Base-by-base conservation (phyloP, 768 basidiomycete genomes). In the Baorangia bicolor region DNA sequence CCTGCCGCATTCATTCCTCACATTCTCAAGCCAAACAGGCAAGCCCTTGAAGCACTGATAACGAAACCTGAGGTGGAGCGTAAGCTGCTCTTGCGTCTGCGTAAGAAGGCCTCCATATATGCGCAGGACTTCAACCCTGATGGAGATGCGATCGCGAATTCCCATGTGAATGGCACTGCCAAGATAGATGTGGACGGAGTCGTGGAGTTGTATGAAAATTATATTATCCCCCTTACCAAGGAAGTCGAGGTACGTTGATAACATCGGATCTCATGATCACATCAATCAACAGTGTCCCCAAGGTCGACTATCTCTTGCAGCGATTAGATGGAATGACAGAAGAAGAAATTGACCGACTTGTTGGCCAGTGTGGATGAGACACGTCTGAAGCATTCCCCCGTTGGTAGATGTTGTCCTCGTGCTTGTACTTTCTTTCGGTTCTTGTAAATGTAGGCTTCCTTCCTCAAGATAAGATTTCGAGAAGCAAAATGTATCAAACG, bases 21-120 rank as follows among this genome's bases (percentile, higher is more conserved):
- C 73, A 99, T 99, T 65, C 81, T 81, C 35, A 81, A 80, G 3
- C 86, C 87, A 10, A 89, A 98, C 70, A 83, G 84, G 18, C 73
- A 82, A 38, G 89, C 86, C 9, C 81, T 99, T 21, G 92, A 90
- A 9, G 86, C 74, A 0, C 76, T 99, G 42, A 98, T 99, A 68
- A 95, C 94, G n/a, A 98, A 98, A 70, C 94, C 97, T 0, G 96
- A 90, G 53, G 94, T 99, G 28, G 97, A 99, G 68, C 82, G 80
- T 18, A 88, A 85, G 53, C 79, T 99, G 3, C 82, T 99, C 30
- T 74, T 82, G 44, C 83, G 97, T 20, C 74, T 99, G 27, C 84
- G 83, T 49, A 95, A 92, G 75, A 99, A 99, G 70, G 85, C 87
- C 1, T 76, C 75, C 7, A 85, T 79, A 2, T 87, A 87, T 57